Conservation (phyloP, 2,329 filamentous ascomycete species). For the Aspergillus costaricaensis region DNA sequence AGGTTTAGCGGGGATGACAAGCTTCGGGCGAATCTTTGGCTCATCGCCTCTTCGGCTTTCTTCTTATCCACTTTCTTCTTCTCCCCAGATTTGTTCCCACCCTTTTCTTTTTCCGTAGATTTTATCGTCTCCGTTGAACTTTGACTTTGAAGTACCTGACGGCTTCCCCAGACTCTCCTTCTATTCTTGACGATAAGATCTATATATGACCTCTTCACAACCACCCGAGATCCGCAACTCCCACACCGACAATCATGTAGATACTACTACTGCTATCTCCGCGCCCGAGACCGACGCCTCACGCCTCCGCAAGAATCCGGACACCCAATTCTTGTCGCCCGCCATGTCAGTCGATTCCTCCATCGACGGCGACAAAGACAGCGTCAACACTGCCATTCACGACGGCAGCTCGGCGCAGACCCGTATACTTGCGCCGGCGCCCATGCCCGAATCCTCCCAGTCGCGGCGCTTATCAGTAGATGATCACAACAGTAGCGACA, state of each 20-base stretch:
- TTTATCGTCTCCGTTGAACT: neutral
- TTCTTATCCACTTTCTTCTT: neutral
- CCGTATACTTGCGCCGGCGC: constrained; percentile 11
- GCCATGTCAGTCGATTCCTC: neutral
- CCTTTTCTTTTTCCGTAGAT: neutral
- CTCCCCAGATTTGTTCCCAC: neutral
- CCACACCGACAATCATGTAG: constrained; percentile 17
- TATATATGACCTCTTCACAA: constrained; percentile 17
- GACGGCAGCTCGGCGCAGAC: constrained; percentile 10
- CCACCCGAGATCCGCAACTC: constrained; percentile 8
- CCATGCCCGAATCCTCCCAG: constrained; percentile 18
- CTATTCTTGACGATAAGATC: neutral
- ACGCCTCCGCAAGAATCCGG: constrained; percentile 1
- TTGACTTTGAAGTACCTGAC: neutral
- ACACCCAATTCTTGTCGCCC: neutral
- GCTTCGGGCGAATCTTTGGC: constrained; percentile 2
- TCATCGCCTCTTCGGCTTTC: neutral
- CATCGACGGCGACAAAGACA: constrained; percentile 21
- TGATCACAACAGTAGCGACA: constrained; percentile 6
- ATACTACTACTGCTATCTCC: neutral
- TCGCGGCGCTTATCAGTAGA: constrained; percentile 18
- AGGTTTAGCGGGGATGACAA: constrained; percentile 11
- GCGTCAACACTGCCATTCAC: constrained; percentile 22
- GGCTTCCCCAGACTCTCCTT: neutral
- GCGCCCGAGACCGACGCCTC: constrained; percentile 6